Evolutionary conservation across 2,329 filamentous ascomycete genomes (phyloP).

Genomic region (Epichloe gansuensis): DNA sequence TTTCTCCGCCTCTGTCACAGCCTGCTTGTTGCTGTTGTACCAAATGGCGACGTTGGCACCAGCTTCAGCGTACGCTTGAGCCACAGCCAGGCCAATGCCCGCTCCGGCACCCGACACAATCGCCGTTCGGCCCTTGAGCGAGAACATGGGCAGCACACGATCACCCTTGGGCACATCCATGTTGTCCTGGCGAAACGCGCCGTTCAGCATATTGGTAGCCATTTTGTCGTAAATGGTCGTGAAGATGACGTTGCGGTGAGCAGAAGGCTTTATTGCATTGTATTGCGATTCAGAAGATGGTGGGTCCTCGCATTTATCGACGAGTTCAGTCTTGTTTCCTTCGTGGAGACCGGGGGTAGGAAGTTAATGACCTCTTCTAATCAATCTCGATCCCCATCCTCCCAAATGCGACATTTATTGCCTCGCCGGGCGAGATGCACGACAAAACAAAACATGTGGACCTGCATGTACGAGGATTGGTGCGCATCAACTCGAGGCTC

Average conservation of each 20-base stretch:
- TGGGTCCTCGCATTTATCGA: too few species aligned
- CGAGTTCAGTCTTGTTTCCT: too few species aligned
- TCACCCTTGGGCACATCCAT: conserved; percentile 34
- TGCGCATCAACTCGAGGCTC: neutral
- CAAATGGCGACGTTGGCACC: conserved; percentile 62
- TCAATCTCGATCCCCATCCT: neutral
- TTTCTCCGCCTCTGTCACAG: conserved; percentile 46
- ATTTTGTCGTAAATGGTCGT: conserved; percentile 12
- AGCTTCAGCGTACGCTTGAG: conserved; percentile 53
- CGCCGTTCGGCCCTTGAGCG: conserved; percentile 56
- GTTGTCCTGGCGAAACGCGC: conserved; percentile 46
- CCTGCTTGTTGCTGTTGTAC: conserved; percentile 59
- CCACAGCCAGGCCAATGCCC: conserved; percentile 55
- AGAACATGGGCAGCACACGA: conserved; percentile 53
- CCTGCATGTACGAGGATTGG: neutral
- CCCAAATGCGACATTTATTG: neutral
- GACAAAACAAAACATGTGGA: neutral
- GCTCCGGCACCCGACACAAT: conserved; percentile 56
- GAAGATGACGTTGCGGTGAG: neutral
- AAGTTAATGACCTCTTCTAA: neutral
- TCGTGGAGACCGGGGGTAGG: neutral
- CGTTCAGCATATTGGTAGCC: conserved; percentile 29
- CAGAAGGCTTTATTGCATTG: too few species aligned
- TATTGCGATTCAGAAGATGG: too few species aligned
- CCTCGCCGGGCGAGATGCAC: neutral